These are phyloP conservation scores for Neonectria coccinea DNA, from an alignment of 2,329 filamentous ascomycete genomes.

Conservation along the genomic window DNA sequence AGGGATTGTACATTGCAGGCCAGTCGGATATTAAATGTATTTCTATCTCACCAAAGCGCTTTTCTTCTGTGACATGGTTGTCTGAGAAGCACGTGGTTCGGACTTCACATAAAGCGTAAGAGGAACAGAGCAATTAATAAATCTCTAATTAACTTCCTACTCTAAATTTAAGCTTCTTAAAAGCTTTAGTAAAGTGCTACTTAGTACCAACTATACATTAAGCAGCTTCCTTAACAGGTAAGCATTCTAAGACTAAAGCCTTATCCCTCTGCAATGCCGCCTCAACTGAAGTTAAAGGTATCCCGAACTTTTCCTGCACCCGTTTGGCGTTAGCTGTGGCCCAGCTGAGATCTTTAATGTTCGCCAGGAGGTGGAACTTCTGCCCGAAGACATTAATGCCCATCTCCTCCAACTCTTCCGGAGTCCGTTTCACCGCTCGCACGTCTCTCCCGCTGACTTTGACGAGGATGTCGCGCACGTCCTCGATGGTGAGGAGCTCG, in stretches of 20 bases:
- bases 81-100: too few species aligned
- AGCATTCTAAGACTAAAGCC: conserved; percentile 21
- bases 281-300: conserved; percentile 29
- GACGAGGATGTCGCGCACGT: conserved; percentile 45
- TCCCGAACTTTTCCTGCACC: conserved; percentile 21
- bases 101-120: too few species aligned
- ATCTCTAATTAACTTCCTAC: too few species aligned
- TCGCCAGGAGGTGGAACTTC: conserved; percentile 31
- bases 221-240: neutral
- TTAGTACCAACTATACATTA: too few species aligned
- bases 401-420: conserved; percentile 19
- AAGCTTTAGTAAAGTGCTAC: too few species aligned
- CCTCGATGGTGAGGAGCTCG: conserved; percentile 47
- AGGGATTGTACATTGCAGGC: too few species aligned
- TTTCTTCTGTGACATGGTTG: too few species aligned
- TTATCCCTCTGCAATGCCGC: conserved; percentile 29
- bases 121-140: too few species aligned
- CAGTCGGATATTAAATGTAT: too few species aligned
- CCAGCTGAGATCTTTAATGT: conserved; percentile 19
- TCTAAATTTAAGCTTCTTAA: too few species aligned
- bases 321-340: neutral
- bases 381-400: conserved; percentile 9
- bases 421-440: conserved; percentile 28
- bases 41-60: too few species aligned
- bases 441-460: conserved; percentile 49